A percentile compares a stretch with the other conserved stretches of the same genome.
Conservation (phyloP, 2,329 filamentous ascomycete species). For the Akanthomyces dipterigenus region DNA sequence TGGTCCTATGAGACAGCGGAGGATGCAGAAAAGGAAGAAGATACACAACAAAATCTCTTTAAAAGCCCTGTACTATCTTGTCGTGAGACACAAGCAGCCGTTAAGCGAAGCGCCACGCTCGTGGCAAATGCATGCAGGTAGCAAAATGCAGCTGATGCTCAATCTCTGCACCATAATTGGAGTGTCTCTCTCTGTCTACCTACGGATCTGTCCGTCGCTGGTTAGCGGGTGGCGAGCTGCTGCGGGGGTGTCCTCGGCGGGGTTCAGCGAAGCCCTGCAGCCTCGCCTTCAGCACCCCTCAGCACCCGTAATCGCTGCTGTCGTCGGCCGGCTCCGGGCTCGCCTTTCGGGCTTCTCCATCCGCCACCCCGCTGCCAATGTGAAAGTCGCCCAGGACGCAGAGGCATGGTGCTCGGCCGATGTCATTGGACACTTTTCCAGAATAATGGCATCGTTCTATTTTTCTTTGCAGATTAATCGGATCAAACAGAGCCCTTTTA, state of each 20-base stretch:
- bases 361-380: not conserved
- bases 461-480: not conserved
- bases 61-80: too few species aligned
- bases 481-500: not conserved
- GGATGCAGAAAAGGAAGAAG: too few species aligned
- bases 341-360: not conserved
- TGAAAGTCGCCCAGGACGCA: not conserved
- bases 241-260: not conserved
- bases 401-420: too few species aligned
- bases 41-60: too few species aligned
- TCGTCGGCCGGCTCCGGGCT: constrained; percentile 10
- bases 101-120: not conserved
- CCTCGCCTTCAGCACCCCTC: not conserved
- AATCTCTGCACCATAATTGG: constrained; percentile 4
- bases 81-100: not conserved
- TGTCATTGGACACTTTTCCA: not conserved
- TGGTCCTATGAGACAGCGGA: too few species aligned
- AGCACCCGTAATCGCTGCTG: too few species aligned
- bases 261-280: not conserved
- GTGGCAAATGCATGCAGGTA: not conserved
- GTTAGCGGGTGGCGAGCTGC: not conserved
- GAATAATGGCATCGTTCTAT: not conserved
- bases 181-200: not conserved
- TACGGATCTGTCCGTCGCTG: too few species aligned
- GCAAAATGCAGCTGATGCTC: not conserved